Conservation (phyloP, 768 basidiomycete species). For the Amanita subjunquillea region DNA sequence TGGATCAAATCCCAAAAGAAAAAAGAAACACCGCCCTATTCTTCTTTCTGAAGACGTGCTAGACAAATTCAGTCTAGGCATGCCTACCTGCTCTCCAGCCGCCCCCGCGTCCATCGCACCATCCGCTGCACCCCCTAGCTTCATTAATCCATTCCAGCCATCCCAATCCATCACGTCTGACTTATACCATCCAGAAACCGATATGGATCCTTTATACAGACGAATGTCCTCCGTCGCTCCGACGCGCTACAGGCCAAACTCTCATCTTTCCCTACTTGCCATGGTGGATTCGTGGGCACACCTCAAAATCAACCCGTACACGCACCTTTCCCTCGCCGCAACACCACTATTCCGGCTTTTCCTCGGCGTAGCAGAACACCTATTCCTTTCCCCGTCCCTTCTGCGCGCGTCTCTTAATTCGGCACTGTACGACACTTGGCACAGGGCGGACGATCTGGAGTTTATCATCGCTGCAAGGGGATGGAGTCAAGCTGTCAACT, state of each 20-base stretch:
- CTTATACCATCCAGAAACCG: slow-evolving; percentile 6
- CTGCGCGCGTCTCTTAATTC: slow-evolving; percentile 66
- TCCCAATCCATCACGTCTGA: slow-evolving; percentile 2
- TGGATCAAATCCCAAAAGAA: neutral
- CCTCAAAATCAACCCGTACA: slow-evolving; percentile 79
- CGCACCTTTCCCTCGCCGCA: slow-evolving; percentile 85
- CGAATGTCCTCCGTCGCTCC: slow-evolving; percentile 25
- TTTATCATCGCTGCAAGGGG: slow-evolving; percentile 90
- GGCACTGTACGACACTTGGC: slow-evolving; percentile 64
- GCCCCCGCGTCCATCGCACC: too few species aligned
- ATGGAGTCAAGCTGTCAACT: slow-evolving; percentile 93
- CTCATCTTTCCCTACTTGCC: slow-evolving; percentile 86
- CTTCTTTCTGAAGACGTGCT: slow-evolving; percentile 77
- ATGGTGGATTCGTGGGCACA: slow-evolving; percentile 99
- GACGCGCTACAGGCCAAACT: slow-evolving; percentile 51
- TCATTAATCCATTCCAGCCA: slow-evolving; percentile 3
- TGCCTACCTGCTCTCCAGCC: slow-evolving; percentile 7
- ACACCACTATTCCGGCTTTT: slow-evolving; percentile 95
- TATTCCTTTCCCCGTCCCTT: slow-evolving; percentile 64
- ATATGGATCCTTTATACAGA: slow-evolving; percentile 7
- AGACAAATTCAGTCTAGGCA: slow-evolving; percentile 82
- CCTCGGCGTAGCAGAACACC: slow-evolving; percentile 93
- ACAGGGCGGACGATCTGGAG: slow-evolving; percentile 85
- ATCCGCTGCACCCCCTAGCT: neutral
- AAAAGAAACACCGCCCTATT: slow-evolving; percentile 44